Base-by-base conservation (phyloP, 441 rosid species). In the Gossypium trilobum region DNA sequence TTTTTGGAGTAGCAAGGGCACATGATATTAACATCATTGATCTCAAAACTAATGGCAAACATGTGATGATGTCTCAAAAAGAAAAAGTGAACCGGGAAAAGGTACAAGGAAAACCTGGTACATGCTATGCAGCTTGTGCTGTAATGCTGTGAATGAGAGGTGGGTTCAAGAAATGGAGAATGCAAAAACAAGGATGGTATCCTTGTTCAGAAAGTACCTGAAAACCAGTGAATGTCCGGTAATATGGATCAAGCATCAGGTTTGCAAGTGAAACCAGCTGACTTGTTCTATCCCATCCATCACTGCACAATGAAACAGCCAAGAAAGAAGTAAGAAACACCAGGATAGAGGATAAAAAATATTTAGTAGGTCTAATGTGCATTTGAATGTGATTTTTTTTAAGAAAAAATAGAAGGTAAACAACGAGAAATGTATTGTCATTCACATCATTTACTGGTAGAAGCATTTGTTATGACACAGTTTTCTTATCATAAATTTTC, bases 281-380 rank as follows among this genome's bases (percentile, higher is more conserved):
- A 62, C 91, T 88, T 73, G 99, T 96, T 87, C 99, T 87, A 82
- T 96, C 99, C 99, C 99, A 96, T 74, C 99, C 99, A 81, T 96
- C 99, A 78, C 99, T 96, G 81, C 81, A 83, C 67, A 78, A 54
- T 31, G 58, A 74, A 79, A 78, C 65, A 69, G 60, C 60, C 59
- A 14, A 77, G 22, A 36, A 11, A 75, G 3, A 56, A 14, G 58
- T 70, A 74, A 70, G 61, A 63, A 72, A 60, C 54, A 58, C 19
- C 51, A 31, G 20, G 33, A 59, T 68, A 62, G 51, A 60, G 56
- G 33, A 48, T 29, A 19, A 68, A 17, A 22, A 61, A 73, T 42
- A 61, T n/a, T 25, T 52, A 51, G 44, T 16, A 22, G 42, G 7
- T 9, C 7, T 20, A 23, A 9, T 27, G 57, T 52, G 57, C 6